Evolutionary conservation across 2,329 filamentous ascomycete genomes (phyloP), one percentile per base, ranked within the genome.

Genomic region (Anthostomella pinea): DNA sequence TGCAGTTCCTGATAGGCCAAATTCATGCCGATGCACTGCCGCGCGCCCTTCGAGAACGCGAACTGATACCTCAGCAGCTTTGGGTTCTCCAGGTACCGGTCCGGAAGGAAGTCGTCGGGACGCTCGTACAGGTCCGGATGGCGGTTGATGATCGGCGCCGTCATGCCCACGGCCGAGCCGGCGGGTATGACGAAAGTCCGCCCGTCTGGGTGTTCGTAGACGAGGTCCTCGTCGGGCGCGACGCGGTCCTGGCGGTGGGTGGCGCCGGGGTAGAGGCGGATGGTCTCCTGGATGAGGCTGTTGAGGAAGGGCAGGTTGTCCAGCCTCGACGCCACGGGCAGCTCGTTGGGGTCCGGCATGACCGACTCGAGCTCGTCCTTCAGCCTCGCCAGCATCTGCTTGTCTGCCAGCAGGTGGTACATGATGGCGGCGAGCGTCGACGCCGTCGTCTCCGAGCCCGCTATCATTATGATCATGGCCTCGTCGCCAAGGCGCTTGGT

Each of bases 231-330:
- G 25, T 59, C 52, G 2, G 58, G 57, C 11, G 45, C 58, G 28
- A 46, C 58, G 42, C 46, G 65, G 45, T 33, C 54, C 49, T 52
- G 62, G 19, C 50, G 51, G 43, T 20, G 52, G 33, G 53, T 49
- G 1, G 63, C 56, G 2, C 61, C 64, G 10, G 60, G 63, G 16
- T 64, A 63, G 3, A 70, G 42, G 6, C 68, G 60, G 1, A 70
- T 26, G 0, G 52, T 45, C 37, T 66, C 62, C 9, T 57, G 48
- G 21, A 66, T 56, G 11, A 59, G 42, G 2, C 59, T 62, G 5
- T 52, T 47, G 3, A 68, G 52, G 24, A 58, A 54, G 1, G 57
- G 54, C 4, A 63, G 52, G 6, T 38, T 33, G 17, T 63, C 58
- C 5, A 61, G 44, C 19, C 54, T 46, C 3, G 48, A 28, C 5